A percentile compares a stretch with the other conserved stretches of the same genome.
Evolutionary conservation across 1,284 basidiomycete genomes (phyloP).

Genomic region (Ustilago crameri): DNA sequence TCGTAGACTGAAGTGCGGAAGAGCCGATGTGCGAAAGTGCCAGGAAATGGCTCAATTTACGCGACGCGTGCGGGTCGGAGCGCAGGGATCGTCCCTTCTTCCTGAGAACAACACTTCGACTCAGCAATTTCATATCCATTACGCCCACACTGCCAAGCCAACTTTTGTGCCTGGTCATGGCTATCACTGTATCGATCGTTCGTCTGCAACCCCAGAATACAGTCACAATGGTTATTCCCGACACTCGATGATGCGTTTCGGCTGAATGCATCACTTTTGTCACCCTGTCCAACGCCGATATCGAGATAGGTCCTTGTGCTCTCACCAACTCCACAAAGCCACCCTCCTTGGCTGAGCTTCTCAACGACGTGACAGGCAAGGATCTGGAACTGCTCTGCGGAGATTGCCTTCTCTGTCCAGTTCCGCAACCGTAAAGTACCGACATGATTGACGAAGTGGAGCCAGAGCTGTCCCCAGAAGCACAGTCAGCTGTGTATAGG

Average conservation of each 20-base stretch:
- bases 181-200: neutral
- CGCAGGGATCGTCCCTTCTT: neutral
- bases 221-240: too few species aligned
- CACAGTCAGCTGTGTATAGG: constrained; percentile 30
- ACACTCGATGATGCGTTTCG: neutral
- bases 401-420: neutral
- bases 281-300: neutral
- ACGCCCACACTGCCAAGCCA: neutral
- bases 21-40: too few species aligned
- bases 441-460: constrained; percentile 22
- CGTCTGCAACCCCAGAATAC: too few species aligned
- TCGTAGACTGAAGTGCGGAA: neutral
- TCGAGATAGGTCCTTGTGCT: neutral
- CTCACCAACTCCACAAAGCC: too few species aligned
- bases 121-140: constrained; percentile 1
- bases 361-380: too few species aligned
- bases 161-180: neutral
- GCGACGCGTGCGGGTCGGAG: constrained; percentile 27
- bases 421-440: neutral
- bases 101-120: constrained; percentile 23
- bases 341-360: too few species aligned
- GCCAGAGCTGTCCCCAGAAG: constrained; percentile 27
- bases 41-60: constrained; percentile 10
- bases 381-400: too few species aligned
- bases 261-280: neutral